Evolutionary conservation across 2,329 filamentous ascomycete species (phyloP).

Genomic region (Arthrobotrys sphaeroides): DNA sequence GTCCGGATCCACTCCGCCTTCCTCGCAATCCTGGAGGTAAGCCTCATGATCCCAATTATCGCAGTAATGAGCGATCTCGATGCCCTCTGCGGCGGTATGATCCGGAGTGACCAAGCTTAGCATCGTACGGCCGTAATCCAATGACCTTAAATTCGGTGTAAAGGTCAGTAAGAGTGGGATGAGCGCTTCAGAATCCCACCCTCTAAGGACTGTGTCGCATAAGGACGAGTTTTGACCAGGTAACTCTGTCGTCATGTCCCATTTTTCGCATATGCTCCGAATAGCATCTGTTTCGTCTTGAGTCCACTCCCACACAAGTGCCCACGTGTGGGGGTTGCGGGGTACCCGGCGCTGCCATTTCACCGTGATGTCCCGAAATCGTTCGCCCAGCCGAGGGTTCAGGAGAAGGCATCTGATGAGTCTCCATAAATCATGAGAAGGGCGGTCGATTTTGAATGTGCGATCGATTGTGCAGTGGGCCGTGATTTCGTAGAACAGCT

Average conservation of each 20-base stretch:
- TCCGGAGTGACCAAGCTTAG: neutral
- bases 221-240: neutral
- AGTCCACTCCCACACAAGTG: neutral
- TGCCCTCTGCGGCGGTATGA: neutral
- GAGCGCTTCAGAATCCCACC: neutral
- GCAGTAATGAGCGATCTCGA: neutral
- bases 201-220: neutral
- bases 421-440: neutral
- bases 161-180: neutral
- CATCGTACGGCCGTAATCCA: neutral
- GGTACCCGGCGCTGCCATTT: neutral
- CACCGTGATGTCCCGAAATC: neutral
- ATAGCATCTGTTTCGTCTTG: neutral
- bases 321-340: neutral
- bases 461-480: slow-evolving; percentile 1
- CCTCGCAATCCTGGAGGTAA: too few relatives aligned
- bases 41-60: too few relatives aligned
- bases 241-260: neutral
- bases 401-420: neutral
- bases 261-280: neutral
- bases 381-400: neutral
- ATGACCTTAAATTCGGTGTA: neutral
- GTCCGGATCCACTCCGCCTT: neutral
- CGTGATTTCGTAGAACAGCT: neutral
- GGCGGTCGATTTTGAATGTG: slow-evolving; percentile 11